Base-by-base conservation (phyloP, 805 yeast species). In the Pichia cephalocereana region DNA sequence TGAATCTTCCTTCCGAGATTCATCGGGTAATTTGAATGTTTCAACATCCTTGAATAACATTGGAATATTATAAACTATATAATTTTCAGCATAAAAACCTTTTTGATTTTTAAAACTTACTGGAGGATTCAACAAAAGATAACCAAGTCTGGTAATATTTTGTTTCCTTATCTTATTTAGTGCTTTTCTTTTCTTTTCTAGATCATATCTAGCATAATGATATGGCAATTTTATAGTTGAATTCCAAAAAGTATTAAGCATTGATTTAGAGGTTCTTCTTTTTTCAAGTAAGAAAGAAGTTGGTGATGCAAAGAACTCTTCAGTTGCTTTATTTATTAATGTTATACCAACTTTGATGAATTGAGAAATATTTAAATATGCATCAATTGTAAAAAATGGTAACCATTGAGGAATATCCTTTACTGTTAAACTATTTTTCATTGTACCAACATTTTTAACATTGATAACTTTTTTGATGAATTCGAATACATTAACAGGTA, bases 191-290 rank as follows among this genome's bases (percentile, higher is more conserved):
- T 64, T 56, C 4, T 38, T 8, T 43, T 57, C 48, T 46, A 62
- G 41, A 36, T 68, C 68, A 28, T 62, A 56, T 19, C 53, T 54
- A 0, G 71, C 52, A 11, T 69, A 64, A 34, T 54, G 54, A 18
- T 65, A 59, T 4, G 77, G 77, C 0, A 69, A 52, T 7, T 69
- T 68, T 10, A 71, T 23, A 0, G 70, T 62, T 1, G 67, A 53
- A 4, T 56, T 47, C 7, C 64, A 19, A 45, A 62, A 69, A 11
- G 46, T 38, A 26, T 44, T 50, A 10, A 55, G 52, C 4, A 54
- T 34, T 4, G 51, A 44, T 43, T 44, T 55, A 18, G 56, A 52
- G 46, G 47, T 47, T 44, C 51, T 46, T 32, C 52, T 56, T 18
- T 50, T 57, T 6, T 52, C 50, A 32, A 60, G 41, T 38, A 63